Evolutionary conservation across 2,329 filamentous ascomycete genomes (phyloP).

Genomic region (Apiospora sp.): DNA sequence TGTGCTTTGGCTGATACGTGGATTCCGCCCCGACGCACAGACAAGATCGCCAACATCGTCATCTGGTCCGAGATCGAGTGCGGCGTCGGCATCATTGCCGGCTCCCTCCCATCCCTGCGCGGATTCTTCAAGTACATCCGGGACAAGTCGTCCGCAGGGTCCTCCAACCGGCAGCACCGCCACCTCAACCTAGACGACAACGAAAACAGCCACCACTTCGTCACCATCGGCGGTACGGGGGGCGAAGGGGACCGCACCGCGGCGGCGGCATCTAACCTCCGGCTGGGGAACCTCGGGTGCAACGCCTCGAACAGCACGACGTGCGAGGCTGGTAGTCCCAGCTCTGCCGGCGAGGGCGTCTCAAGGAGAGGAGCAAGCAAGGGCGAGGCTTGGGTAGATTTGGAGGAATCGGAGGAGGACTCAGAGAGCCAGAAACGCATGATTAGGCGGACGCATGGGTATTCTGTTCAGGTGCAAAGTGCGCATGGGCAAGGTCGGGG

Average conservation of each 20-base stretch:
- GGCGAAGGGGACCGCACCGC: background rate
- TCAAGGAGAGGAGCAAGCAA: too few relatives aligned
- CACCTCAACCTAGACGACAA: background rate
- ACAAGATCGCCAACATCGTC: slow-evolving; percentile 31
- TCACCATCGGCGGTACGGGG: slow-evolving; percentile 17
- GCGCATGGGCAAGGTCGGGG: background rate
- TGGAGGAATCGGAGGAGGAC: background rate
- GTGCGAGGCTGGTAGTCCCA: background rate
- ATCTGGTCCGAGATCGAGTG: slow-evolving; percentile 39
- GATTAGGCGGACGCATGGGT: background rate
- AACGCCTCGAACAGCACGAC: background rate
- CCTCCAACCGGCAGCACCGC: background rate
- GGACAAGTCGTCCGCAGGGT: background rate
- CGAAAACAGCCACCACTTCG: background rate
- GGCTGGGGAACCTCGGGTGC: slow-evolving; percentile 11
- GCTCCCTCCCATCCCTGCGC: slow-evolving; percentile 38
- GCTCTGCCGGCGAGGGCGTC: too few relatives aligned
- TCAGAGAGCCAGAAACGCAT: background rate
- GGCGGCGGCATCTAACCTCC: background rate
- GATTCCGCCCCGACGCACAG: slow-evolving; percentile 1
- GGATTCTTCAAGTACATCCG: slow-evolving; percentile 33
- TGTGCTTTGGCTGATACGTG: too few relatives aligned
- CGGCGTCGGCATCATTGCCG: slow-evolving; percentile 39
- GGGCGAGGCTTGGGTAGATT: background rate
- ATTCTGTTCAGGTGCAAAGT: background rate